A percentile compares a stretch with the other conserved stretches of the same genome.
phyloP scores from a whole-genome alignment of 805 yeast species.

The Nakazawaea laoshanensis region DNA sequence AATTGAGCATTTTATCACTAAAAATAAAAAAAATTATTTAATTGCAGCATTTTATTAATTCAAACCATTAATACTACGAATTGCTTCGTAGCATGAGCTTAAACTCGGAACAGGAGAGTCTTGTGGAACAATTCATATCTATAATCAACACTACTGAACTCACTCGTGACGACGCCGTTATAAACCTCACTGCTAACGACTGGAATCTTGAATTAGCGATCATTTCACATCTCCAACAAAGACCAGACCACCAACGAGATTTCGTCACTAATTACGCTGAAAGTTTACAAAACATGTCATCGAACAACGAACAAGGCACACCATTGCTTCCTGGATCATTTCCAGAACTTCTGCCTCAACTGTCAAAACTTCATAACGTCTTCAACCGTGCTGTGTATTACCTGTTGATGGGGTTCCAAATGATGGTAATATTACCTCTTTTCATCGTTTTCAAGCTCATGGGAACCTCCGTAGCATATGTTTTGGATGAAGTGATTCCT shows the following conservation, averaged over 20 bases:
- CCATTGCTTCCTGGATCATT: constrained; percentile 17
- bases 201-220: constrained; percentile 21
- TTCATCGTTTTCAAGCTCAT: constrained; percentile 15
- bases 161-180: constrained; percentile 14
- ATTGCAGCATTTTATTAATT: too few relatives aligned
- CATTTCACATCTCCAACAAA: constrained; percentile 15
- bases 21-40: too few relatives aligned
- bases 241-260: constrained; percentile 13
- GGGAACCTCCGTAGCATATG: constrained; percentile 13
- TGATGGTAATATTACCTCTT: constrained; percentile 18
- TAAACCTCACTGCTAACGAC: constrained; percentile 14
- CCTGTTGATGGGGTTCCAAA: constrained; percentile 12
- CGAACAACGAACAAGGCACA: neutral
- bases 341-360: constrained; percentile 9
- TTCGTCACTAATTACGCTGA: constrained; percentile 4
- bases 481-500: constrained; percentile 17
- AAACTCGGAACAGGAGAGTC: neutral
- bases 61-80: too few relatives aligned
- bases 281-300: constrained; percentile 3
- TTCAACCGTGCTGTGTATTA: constrained; percentile 12
- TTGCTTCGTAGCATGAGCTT: too few relatives aligned
- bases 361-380: constrained; percentile 15
- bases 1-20: too few relatives aligned
- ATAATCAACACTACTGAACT: constrained; percentile 3
- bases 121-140: constrained; percentile 4